Evolutionary conservation across 2,329 filamentous ascomycete species (phyloP).

Genomic region (Alternaria viburni): DNA sequence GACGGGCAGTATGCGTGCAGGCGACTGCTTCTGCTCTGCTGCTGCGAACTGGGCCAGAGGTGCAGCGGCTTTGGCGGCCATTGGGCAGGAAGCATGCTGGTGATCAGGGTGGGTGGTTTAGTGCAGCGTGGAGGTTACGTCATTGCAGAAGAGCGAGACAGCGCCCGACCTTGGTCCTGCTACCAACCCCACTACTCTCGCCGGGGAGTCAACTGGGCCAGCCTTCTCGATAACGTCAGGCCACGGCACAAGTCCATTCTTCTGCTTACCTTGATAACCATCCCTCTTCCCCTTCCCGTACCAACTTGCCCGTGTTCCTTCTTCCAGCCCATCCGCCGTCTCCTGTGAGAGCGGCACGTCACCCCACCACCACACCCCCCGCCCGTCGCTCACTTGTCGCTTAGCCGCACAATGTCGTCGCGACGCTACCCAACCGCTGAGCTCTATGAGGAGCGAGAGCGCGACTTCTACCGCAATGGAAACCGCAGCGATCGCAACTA

Average conservation of each 20-base stretch:
- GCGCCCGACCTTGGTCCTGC: constrained; percentile 21
- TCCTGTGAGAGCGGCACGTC: constrained; percentile 13
- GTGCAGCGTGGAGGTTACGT: constrained; percentile 19
- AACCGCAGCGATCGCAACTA: constrained; percentile 52
- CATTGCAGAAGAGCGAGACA: constrained; percentile 16
- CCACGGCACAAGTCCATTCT: constrained; percentile 19
- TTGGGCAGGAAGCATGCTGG: constrained; percentile 18
- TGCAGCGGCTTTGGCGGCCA: constrained; percentile 13
- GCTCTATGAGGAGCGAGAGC: constrained; percentile 57
- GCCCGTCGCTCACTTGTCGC: constrained; percentile 21
- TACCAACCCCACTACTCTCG: constrained; percentile 26
- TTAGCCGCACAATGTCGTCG: constrained; percentile 37
- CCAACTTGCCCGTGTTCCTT: constrained; percentile 4
- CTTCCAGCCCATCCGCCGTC: constrained; percentile 9
- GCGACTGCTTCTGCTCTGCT: neutral
- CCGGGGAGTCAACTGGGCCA: constrained; percentile 25
- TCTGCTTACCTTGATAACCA: constrained; percentile 10
- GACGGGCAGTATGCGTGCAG: neutral
- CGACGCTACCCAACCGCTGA: constrained; percentile 55
- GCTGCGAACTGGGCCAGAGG: constrained; percentile 16
- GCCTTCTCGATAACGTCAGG: constrained; percentile 34
- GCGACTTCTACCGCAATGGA: constrained; percentile 56
- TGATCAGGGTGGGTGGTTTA: constrained; percentile 16
- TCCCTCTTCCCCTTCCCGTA: constrained; percentile 3
- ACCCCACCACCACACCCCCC: constrained; percentile 12